A percentile compares a stretch with the other conserved stretches of the same genome.
These are phyloP conservation scores for Arctium minus DNA, from an alignment of 129 eudicot genomes.

Conservation along the genomic window DNA sequence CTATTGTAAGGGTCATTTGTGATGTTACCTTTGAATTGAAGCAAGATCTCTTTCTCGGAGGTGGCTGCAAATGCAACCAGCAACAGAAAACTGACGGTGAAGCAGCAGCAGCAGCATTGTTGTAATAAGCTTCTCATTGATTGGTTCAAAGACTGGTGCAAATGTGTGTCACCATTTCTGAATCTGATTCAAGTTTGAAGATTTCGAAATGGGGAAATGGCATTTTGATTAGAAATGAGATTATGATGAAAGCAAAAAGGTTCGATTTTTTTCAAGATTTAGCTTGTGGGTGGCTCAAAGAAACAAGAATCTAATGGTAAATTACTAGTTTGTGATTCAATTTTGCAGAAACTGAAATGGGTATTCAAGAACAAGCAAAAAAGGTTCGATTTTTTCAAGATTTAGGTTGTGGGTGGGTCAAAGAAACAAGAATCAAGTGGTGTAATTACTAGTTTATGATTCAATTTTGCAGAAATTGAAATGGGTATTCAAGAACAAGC, in stretches of 20 bases:
- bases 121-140: slow-evolving; percentile 46
- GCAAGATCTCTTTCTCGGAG: slow-evolving; percentile 76
- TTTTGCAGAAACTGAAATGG: slow-evolving; percentile 20
- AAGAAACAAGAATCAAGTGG: neutral
- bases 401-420: neutral
- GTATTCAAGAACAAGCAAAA: slow-evolving; percentile 7
- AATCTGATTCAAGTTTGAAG: slow-evolving; percentile 12
- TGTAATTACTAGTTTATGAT: neutral
- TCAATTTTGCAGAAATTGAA: slow-evolving; percentile 17
- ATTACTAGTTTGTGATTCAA: slow-evolving; percentile 6
- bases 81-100: slow-evolving; percentile 21
- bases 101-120: slow-evolving; percentile 22
- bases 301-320: neutral
- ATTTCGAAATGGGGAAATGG: neutral
- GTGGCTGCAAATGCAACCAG: slow-evolving; percentile 24
- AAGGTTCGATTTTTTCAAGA: neutral
- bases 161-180: slow-evolving; percentile 10
- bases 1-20: slow-evolving; percentile 71
- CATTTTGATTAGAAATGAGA: neutral
- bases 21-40: slow-evolving; percentile 86
- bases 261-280: neutral
- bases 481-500: slow-evolving; percentile 15
- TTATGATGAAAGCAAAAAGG: neutral
- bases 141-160: slow-evolving; percentile 12
- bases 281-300: slow-evolving; percentile 3